Evolutionary conservation across 805 yeast species (phyloP).

Genomic region (Candida peoriensis): DNA sequence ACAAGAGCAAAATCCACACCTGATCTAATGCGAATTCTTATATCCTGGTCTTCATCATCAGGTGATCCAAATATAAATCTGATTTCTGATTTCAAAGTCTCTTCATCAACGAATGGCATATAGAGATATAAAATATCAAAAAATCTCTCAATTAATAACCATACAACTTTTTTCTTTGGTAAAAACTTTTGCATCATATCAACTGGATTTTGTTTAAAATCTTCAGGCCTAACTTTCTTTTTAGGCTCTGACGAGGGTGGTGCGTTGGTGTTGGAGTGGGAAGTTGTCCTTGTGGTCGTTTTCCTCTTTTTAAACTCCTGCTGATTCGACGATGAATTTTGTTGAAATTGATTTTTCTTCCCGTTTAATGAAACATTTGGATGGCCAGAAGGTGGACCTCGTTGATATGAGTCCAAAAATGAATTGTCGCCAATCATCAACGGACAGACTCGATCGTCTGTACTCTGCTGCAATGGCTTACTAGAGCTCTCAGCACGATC

Average conservation of each 20-base stretch:
- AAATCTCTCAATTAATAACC: constrained; percentile 53
- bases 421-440: constrained; percentile 40
- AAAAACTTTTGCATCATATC: constrained; percentile 36
- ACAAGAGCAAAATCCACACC: constrained; percentile 40
- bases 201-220: constrained; percentile 24
- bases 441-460: constrained; percentile 38
- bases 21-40: constrained; percentile 29
- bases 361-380: too few species aligned
- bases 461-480: background rate
- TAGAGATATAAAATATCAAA: constrained; percentile 57
- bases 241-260: background rate
- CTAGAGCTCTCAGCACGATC: background rate
- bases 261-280: constrained; percentile 11
- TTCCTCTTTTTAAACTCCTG: constrained; percentile 7
- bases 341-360: background rate
- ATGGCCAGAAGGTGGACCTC: background rate
- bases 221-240: constrained; percentile 14
- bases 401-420: constrained; percentile 9
- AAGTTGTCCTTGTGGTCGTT: constrained; percentile 13
- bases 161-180: constrained; percentile 51
- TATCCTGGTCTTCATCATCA: constrained; percentile 25
- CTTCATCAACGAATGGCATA: constrained; percentile 64
- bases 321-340: background rate
- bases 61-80: constrained; percentile 39
- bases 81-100: constrained; percentile 38